Evolutionary conservation across 805 yeast genomes (phyloP).

Genomic region (Candida nonsorbophila): DNA sequence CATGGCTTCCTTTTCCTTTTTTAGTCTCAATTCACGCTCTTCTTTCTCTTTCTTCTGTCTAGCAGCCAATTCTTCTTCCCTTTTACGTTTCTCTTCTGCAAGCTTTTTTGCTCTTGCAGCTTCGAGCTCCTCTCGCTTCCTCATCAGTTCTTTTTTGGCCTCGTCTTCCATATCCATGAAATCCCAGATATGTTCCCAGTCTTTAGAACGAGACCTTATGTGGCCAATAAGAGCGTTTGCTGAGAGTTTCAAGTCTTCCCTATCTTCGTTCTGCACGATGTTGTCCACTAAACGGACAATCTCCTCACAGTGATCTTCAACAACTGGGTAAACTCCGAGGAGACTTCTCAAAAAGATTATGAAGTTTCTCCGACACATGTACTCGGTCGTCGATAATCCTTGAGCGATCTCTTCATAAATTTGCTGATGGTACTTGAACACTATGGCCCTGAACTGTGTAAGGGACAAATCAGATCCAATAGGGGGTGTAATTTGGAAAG

Average conservation of each 20-base stretch:
- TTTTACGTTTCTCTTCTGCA: slow-evolving; percentile 9
- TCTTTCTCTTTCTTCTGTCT: slow-evolving; percentile 10
- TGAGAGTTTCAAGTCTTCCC: slow-evolving; percentile 80
- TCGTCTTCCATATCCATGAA: slow-evolving; percentile 47
- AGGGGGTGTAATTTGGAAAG: slow-evolving; percentile 13
- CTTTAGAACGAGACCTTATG: slow-evolving; percentile 47
- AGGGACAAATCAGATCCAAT: slow-evolving; percentile 10
- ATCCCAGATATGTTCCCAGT: slow-evolving; percentile 52
- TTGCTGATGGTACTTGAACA: slow-evolving; percentile 53
- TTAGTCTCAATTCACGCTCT: slow-evolving; percentile 4
- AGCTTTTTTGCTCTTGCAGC: slow-evolving; percentile 9
- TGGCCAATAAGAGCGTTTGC: slow-evolving; percentile 68
- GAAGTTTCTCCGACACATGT: slow-evolving; percentile 76
- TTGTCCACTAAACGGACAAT: slow-evolving; percentile 43
- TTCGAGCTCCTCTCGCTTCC: slow-evolving; percentile 17
- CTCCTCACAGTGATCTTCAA: slow-evolving; percentile 59
- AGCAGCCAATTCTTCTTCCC: slow-evolving; percentile 6
- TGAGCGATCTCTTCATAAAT: slow-evolving; percentile 39
- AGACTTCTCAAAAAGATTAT: slow-evolving; percentile 70
- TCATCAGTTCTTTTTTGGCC: slow-evolving; percentile 19
- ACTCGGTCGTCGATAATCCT: slow-evolving; percentile 49
- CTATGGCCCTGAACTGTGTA: slow-evolving; percentile 29
- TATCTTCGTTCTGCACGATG: slow-evolving; percentile 47
- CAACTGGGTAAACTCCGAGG: slow-evolving; percentile 58
- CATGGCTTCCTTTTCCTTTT: slow-evolving; percentile 2